phyloP scores from a whole-genome alignment of 2,329 filamentous ascomycete genomes.

The Tolypocladium inflatum region DNA sequence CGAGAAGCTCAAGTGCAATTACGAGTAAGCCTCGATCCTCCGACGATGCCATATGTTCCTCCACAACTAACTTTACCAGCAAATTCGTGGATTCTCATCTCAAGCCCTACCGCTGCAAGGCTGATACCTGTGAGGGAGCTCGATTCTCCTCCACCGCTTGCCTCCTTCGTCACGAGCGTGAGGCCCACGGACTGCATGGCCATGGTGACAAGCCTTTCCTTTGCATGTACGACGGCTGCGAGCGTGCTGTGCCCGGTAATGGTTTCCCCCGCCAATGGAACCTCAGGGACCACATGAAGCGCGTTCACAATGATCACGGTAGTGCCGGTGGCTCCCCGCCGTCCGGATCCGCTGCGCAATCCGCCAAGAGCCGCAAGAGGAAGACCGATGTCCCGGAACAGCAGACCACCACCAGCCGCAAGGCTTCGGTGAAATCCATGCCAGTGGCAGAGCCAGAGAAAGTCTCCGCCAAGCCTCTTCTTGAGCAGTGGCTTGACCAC shows the following conservation, averaged over 20 bases:
- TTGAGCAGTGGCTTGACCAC: slow-evolving; percentile 51
- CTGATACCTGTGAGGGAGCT: slow-evolving; percentile 70
- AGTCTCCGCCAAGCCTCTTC: slow-evolving; percentile 27
- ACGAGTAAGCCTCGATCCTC: slow-evolving; percentile 62
- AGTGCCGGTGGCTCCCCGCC: slow-evolving; percentile 32
- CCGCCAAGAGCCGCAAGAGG: slow-evolving; percentile 45
- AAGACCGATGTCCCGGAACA: slow-evolving; percentile 42
- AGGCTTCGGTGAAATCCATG: slow-evolving; percentile 35
- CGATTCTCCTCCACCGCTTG: slow-evolving; percentile 94
- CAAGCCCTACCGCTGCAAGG: slow-evolving; percentile 94
- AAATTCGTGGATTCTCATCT: slow-evolving; percentile 96
- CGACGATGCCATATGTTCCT: not conserved
- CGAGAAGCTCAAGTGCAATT: slow-evolving; percentile 97
- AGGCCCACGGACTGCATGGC: slow-evolving; percentile 91
- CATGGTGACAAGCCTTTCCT: slow-evolving; percentile 89
- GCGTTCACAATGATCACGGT: slow-evolving; percentile 65
- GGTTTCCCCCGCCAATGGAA: slow-evolving; percentile 96
- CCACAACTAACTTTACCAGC: slow-evolving; percentile 38
- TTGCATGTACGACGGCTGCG: slow-evolving; percentile 80
- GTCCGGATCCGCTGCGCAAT: slow-evolving; percentile 17
- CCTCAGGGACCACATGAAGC: slow-evolving; percentile 92
- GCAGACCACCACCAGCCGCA: slow-evolving; percentile 32
- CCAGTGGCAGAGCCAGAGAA: slow-evolving; percentile 23
- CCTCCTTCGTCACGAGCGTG: slow-evolving; percentile 86
- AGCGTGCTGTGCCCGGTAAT: slow-evolving; percentile 70